phyloP scores from a whole-genome alignment of 2,329 filamentous ascomycete genomes.

The Cytospora piceae region DNA sequence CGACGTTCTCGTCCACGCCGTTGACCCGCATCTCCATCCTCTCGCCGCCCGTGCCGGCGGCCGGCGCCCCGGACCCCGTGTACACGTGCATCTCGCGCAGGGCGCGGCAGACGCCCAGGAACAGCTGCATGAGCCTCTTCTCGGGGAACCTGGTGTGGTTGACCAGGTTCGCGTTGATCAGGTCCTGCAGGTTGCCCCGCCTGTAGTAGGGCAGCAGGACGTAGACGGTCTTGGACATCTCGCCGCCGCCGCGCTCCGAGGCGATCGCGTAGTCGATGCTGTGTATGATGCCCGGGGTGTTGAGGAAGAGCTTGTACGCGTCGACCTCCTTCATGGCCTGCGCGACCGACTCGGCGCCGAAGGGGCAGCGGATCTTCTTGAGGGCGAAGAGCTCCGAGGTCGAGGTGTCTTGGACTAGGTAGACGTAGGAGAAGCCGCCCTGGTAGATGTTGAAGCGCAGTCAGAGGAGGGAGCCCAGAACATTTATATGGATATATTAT shows the following conservation, averaged over 20 bases:
- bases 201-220: conserved; percentile 95
- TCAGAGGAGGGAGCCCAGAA: neutral
- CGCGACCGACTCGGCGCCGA: conserved; percentile 93
- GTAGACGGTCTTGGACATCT: conserved; percentile 89
- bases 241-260: conserved; percentile 65
- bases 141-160: conserved; percentile 93
- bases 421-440: conserved; percentile 99
- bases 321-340: conserved; percentile 97
- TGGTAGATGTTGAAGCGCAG: conserved; percentile 39
- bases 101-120: conserved; percentile 88
- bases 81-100: conserved; percentile 93
- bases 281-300: conserved; percentile 84
- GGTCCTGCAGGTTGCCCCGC: conserved; percentile 92
- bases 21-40: conserved; percentile 56
- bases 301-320: conserved; percentile 87
- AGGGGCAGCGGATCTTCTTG: conserved; percentile 98
- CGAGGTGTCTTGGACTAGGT: conserved; percentile 90
- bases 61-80: conserved; percentile 49
- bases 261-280: conserved; percentile 82
- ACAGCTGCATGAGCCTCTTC: conserved; percentile 82
- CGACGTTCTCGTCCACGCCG: conserved; percentile 43
- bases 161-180: conserved; percentile 97
- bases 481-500: neutral
- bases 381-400: conserved; percentile 86
- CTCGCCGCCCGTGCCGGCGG: conserved; percentile 40